Evolutionary conservation across 2,329 filamentous ascomycete species (phyloP), one percentile per base, ranked within the genome.

Genomic region (Penicillium brevicompactum): DNA sequence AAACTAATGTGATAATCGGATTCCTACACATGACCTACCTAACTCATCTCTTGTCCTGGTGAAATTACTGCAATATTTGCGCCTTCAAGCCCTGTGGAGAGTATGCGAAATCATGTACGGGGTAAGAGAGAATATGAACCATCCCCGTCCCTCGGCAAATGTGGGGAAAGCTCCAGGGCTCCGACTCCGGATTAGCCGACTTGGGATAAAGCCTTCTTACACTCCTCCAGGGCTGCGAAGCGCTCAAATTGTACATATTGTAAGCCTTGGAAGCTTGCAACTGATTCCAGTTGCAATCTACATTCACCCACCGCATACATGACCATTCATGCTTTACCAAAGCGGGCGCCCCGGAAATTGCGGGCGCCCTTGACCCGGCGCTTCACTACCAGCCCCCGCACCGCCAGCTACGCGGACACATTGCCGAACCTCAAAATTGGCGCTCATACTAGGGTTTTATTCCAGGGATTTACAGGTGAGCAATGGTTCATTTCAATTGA

Each of bases 401-500:
- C 10, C 5, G 60, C 63, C 6, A 63, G 63, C 22, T 87, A 87
- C 70, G 80, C 81, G 47, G 82, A 87, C 64, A 89, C 87, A 0
- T 81, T 89, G 32, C 75, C 77, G 3, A 88, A 89, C 64, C 76
- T 90, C 56, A 87, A 82, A 62, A 88, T 90, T 61, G 86, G 86
- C 14, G 77, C 80, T 30, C 81, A 88, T 67, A 89, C 87, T 1
- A 79, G 81, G 48, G 87, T 90, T 54, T 81, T 89, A 53, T 90
- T 88, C 65, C 87, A 90, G 66, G 87, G 87, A 1, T 89, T 89
- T 70, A 90, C 87, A 16, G 87, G 87, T 74, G 64, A 57, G 58
- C 44, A 60, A 53, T 51, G 44, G 4, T 51, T 46, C 2, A 6
- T 27, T 32, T 16, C 18, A 16, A 30, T n/a, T 9, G n/a, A 18